A percentile compares a stretch with the other conserved stretches of the same genome.
Evolutionary conservation across 1,284 basidiomycete species (phyloP).

Genomic region (Pseudozyma hubeiensis): DNA sequence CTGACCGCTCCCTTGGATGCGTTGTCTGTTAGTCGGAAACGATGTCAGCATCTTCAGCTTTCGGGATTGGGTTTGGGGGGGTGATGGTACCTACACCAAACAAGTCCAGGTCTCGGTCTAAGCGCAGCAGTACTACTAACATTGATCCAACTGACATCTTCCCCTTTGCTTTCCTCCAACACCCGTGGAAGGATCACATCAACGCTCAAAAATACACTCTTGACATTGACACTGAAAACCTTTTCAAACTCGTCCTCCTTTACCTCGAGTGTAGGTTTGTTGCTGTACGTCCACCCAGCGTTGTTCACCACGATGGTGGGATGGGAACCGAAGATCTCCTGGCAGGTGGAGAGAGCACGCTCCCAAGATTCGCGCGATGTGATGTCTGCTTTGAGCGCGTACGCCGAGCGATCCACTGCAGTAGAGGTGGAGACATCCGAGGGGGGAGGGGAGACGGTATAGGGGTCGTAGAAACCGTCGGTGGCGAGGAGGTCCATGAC

Average conservation of each 20-base stretch:
- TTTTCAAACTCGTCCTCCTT: constrained; percentile 38
- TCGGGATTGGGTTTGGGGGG: too few species aligned
- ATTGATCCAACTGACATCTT: constrained; percentile 31
- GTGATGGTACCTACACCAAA: constrained; percentile 57
- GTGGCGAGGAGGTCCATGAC: constrained; percentile 21
- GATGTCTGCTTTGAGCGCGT: constrained; percentile 31
- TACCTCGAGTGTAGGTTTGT: constrained; percentile 37
- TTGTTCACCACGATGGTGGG: constrained; percentile 44
- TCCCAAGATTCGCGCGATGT: constrained; percentile 16
- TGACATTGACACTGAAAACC: constrained; percentile 45
- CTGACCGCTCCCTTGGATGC: constrained; percentile 43
- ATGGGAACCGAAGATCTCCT: background rate
- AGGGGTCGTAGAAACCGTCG: constrained; percentile 14
- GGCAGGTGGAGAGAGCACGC: background rate
- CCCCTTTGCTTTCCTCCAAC: background rate
- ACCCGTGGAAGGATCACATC: constrained; percentile 30
- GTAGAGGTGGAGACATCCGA: background rate
- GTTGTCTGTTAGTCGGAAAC: constrained; percentile 19
- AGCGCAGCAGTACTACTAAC: constrained; percentile 38
- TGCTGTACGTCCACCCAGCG: constrained; percentile 51
- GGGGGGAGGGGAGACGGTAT: background rate
- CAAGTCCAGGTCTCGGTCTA: constrained; percentile 36
- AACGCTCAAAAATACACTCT: constrained; percentile 27
- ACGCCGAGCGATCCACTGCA: background rate
- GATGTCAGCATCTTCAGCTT: too few species aligned